These are phyloP conservation scores for Sclerotiophoma versabilis DNA, from an alignment of 2,329 filamentous ascomycete species.

Conservation along the genomic window DNA sequence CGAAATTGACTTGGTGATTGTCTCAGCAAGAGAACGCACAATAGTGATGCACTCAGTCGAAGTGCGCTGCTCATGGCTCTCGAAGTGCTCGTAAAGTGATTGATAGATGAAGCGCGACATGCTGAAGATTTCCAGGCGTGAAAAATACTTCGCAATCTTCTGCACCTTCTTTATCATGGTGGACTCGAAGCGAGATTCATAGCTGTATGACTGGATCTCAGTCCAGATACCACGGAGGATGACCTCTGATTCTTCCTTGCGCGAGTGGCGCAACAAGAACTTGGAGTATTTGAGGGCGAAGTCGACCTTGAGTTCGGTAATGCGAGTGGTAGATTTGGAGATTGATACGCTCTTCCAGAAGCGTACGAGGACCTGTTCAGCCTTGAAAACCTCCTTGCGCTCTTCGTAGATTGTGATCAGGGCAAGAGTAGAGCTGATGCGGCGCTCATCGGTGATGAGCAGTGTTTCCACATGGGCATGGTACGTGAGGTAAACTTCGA, in stretches of 20 bases:
- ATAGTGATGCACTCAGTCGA: slow-evolving; percentile 35
- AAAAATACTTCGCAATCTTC: slow-evolving; percentile 29
- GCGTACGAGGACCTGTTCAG: slow-evolving; percentile 33
- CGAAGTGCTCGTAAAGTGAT: slow-evolving; percentile 35
- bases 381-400: slow-evolving; percentile 30
- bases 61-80: slow-evolving; percentile 32
- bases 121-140: slow-evolving; percentile 24
- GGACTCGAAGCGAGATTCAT: slow-evolving; percentile 28
- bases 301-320: slow-evolving; percentile 28
- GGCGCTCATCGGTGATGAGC: slow-evolving; percentile 27
- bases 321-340: slow-evolving; percentile 21
- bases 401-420: slow-evolving; percentile 32
- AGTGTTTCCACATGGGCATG: slow-evolving; percentile 26
- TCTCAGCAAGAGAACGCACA: slow-evolving; percentile 31
- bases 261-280: slow-evolving; percentile 27
- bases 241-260: slow-evolving; percentile 33
- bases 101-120: slow-evolving; percentile 33
- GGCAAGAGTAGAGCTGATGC: slow-evolving; percentile 25
- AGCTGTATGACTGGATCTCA: slow-evolving; percentile 31
- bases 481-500: slow-evolving; percentile 28
- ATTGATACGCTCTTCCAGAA: slow-evolving; percentile 30
- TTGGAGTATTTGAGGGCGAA: slow-evolving; percentile 31
- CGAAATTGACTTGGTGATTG: slow-evolving; percentile 30
- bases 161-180: slow-evolving; percentile 30
- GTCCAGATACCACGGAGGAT: slow-evolving; percentile 32